Evolutionary conservation across 163 green algal species (phyloP).

Genomic region (Coccomyxa subellipsoidea): DNA sequence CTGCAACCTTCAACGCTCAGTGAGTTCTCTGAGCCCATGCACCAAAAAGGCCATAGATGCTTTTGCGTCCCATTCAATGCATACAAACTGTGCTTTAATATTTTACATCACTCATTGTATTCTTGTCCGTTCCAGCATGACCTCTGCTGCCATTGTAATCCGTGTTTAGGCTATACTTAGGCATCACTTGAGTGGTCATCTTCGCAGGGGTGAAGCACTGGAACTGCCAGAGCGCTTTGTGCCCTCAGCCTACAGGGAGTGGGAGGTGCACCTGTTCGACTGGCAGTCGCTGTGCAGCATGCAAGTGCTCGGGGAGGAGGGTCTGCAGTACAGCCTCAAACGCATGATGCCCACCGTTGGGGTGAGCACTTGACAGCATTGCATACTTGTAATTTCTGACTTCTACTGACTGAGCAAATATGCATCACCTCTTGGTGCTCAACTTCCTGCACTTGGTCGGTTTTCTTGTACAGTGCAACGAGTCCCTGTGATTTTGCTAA

Average conservation of each 20-base stretch:
- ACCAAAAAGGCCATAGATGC: too few species aligned
- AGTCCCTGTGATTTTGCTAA: too few species aligned
- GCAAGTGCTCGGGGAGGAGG: slow-evolving; percentile 11
- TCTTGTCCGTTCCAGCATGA: too few species aligned
- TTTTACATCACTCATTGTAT: too few species aligned
- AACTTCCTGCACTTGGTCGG: not conserved
- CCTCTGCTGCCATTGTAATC: too few species aligned
- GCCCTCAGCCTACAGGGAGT: slow-evolving; percentile 63
- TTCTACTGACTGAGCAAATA: not conserved
- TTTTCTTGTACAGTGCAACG: not conserved
- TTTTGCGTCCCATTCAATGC: too few species aligned
- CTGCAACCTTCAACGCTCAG: not conserved
- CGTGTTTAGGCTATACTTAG: too few species aligned
- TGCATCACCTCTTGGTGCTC: too few species aligned
- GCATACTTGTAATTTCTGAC: not conserved
- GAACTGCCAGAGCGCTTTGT: slow-evolving; percentile 62
- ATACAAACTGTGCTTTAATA: too few species aligned
- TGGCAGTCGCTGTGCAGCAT: slow-evolving; percentile 68
- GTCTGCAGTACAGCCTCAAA: slow-evolving; percentile 26
- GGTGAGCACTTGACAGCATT: not conserved
- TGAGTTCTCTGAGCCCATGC: too few species aligned
- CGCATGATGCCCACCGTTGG: slow-evolving; percentile 70
- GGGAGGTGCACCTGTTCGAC: slow-evolving; percentile 59
- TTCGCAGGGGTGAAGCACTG: slow-evolving; percentile 24
- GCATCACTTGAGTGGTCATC: too few species aligned